Base-by-base conservation (phyloP, 148 eudicot genomes). In the Silene conica region DNA sequence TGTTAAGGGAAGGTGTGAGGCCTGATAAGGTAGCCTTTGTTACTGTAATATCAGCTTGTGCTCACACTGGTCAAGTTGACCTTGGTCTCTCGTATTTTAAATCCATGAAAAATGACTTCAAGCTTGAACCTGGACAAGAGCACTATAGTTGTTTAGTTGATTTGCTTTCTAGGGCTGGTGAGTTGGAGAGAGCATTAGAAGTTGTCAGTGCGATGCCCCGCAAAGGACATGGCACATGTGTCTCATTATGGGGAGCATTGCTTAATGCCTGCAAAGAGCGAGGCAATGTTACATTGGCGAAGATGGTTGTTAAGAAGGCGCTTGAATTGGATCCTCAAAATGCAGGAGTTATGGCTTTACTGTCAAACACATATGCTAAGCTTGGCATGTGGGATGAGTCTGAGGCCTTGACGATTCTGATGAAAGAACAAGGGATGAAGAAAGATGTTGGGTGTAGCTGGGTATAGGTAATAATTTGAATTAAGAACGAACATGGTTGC, bases 111-210 rank as follows among this genome's bases (percentile, higher is more conserved):
- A 64, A 41, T 71, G 85, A 87, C 68, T 89, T 80, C 26, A 78
- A 85, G 18, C 70, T 92, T 72, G 52, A 66, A 54, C 87, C 90
- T 13, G 79, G 83, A 21, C 88, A 83, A 55, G 89, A 92, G 77
- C 95, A 92, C 68, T 88, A 86, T 71, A 87, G 87, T 41, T 86
- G 88, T 80, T 67, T 89, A 19, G 76, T 88, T 71, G 90, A 88
- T 82, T 74, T 89, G 81, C 89, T 92, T 66, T 88, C 92, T 74
- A 80, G 90, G 61, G 89, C 92, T 31, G 97, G 95, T 43, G 92
- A 92, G 76, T 74, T 88, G 75, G 94, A 88, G 22, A 89, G 80
- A 79, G 97, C 92, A 8, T 82, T 86, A 83, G 80, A 77, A 71
- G 45, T 89, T n/a, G 77, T 92, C 25, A 73, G 69, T 68, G 86